phyloP scores from a whole-genome alignment of 768 basidiomycete genomes.

The Gyrodon lividus region DNA sequence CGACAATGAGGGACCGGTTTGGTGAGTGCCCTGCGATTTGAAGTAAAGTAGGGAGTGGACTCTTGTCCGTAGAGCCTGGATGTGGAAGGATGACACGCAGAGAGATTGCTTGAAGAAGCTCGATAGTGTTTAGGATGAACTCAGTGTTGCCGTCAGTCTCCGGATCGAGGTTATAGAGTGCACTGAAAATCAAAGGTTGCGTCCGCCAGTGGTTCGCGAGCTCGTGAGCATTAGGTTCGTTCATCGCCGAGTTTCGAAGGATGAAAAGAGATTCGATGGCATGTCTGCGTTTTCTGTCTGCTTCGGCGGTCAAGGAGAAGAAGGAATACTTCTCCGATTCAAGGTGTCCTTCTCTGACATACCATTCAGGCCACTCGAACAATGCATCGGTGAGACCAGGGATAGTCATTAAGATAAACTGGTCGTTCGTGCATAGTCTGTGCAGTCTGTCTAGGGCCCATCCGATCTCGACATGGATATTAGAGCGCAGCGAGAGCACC shows the following conservation, averaged over 20 bases:
- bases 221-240: slow-evolving; percentile 63
- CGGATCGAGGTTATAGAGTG: slow-evolving; percentile 59
- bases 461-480: slow-evolving; percentile 75
- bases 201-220: slow-evolving; percentile 60
- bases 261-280: slow-evolving; percentile 86
- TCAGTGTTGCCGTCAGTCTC: slow-evolving; percentile 69
- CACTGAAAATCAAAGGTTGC: slow-evolving; percentile 61
- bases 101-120: slow-evolving; percentile 67
- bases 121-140: slow-evolving; percentile 68
- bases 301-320: slow-evolving; percentile 55
- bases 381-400: slow-evolving; percentile 82
- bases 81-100: slow-evolving; percentile 38
- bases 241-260: slow-evolving; percentile 80
- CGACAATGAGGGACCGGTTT: slow-evolving; percentile 76
- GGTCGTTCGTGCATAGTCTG: slow-evolving; percentile 75
- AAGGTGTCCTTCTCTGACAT: slow-evolving; percentile 59
- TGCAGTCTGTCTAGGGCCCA: slow-evolving; percentile 90
- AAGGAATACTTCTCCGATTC: slow-evolving; percentile 43
- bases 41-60: slow-evolving; percentile 58
- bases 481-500: slow-evolving; percentile 85
- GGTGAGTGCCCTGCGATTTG: slow-evolving; percentile 54
- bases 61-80: slow-evolving; percentile 37
- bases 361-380: slow-evolving; percentile 89
- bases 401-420: slow-evolving; percentile 67
- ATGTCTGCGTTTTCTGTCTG: slow-evolving; percentile 59